Conservation (phyloP, 1,284 basidiomycete species). For the Ganoderma boninense region DNA sequence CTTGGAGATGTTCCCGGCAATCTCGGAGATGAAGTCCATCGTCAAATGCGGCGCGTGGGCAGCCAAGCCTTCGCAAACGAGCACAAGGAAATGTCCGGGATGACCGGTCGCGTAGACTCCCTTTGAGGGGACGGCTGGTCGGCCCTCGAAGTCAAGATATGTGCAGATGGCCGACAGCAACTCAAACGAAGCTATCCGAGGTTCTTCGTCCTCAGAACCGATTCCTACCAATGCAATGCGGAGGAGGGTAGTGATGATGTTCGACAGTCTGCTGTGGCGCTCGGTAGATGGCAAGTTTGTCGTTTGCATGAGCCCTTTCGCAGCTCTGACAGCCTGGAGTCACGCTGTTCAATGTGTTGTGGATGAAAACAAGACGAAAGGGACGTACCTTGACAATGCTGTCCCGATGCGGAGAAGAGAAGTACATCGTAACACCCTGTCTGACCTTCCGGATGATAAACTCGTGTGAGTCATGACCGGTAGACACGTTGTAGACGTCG, state of each 20-base stretch:
- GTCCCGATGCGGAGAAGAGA: constrained; percentile 74
- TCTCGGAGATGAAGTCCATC: constrained; percentile 87
- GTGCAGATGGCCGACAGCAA: constrained; percentile 81
- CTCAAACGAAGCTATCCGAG: constrained; percentile 82
- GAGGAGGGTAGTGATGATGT: constrained; percentile 83
- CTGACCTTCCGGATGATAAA: constrained; percentile 82
- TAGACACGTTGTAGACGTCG: constrained; percentile 84
- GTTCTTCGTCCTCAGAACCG: constrained; percentile 74
- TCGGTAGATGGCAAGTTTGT: constrained; percentile 65
- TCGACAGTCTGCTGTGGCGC: constrained; percentile 79
- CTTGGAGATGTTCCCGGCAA: constrained; percentile 72
- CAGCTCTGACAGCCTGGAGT: constrained; percentile 67
- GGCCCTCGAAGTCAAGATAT: constrained; percentile 81
- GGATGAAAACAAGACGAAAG: neutral
- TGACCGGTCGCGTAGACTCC: constrained; percentile 81
- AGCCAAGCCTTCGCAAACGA: constrained; percentile 78
- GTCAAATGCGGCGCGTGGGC: constrained; percentile 81
- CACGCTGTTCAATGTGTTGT: neutral
- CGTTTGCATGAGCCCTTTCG: constrained; percentile 74
- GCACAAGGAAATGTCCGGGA: constrained; percentile 66
- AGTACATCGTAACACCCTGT: constrained; percentile 74
- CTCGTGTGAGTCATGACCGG: constrained; percentile 78
- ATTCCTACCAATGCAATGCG: constrained; percentile 86
- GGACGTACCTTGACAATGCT: constrained; percentile 74
- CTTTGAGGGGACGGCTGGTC: constrained; percentile 70